Evolutionary conservation across 352 stramenopile species (phyloP).

Genomic region (Phytophthora uliginosa): DNA sequence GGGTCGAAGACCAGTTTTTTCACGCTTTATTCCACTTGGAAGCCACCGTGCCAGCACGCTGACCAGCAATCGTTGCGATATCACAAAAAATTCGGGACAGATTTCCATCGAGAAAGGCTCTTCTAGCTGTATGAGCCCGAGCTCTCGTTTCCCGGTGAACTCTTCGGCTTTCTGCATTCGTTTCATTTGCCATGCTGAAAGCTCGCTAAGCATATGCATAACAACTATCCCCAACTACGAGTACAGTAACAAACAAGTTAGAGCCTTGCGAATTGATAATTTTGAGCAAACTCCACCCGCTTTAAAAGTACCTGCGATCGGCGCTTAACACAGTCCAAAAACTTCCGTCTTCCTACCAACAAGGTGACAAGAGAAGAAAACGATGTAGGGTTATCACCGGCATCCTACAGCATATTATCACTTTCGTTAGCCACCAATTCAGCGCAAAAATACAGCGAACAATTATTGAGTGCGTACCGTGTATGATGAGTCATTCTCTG

Average conservation of each 20-base stretch:
- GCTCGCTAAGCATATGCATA: constrained; percentile 77
- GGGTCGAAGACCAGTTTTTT: constrained; percentile 5
- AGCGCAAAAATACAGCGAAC: not conserved
- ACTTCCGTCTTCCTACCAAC: constrained; percentile 26
- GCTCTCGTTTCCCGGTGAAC: constrained; percentile 72
- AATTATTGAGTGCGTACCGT: constrained; percentile 13
- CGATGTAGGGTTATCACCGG: not conserved
- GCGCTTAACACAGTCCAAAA: constrained; percentile 62
- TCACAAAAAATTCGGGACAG: constrained; percentile 74
- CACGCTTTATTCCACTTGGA: constrained; percentile 8
- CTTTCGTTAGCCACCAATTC: not conserved
- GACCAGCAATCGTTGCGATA: constrained; percentile 74
- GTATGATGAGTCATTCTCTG: constrained; percentile 9
- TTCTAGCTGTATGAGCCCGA: constrained; percentile 81
- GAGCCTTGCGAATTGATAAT: not conserved
- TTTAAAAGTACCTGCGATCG: constrained; percentile 68
- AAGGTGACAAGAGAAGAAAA: constrained; percentile 28
- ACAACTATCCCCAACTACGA: constrained; percentile 78
- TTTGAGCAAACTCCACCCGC: not conserved
- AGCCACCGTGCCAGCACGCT: constrained; percentile 75
- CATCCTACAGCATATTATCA: not conserved
- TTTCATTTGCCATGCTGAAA: constrained; percentile 92
- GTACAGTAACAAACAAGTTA: constrained; percentile 21
- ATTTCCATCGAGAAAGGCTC: constrained; percentile 90
- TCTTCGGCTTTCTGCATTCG: constrained; percentile 91